Evolutionary conservation across 1,139 yeast genomes (phyloP).

Genomic region (Sugiyamaella pinicola): DNA sequence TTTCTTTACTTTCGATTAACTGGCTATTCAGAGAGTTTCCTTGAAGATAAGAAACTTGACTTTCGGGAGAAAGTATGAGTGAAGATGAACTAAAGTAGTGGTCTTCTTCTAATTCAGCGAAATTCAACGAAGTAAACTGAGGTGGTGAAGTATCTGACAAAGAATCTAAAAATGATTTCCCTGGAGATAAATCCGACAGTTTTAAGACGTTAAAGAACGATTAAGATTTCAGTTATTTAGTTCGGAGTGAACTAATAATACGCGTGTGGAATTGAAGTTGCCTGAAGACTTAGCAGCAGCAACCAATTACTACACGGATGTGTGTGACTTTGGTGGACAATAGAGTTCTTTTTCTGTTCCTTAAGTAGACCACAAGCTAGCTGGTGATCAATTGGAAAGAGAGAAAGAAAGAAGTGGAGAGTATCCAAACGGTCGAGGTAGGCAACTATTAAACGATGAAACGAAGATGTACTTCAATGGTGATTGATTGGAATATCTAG

Average conservation of each 20-base stretch:
- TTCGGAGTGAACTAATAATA: conserved; percentile 5
- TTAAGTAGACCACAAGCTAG: not conserved
- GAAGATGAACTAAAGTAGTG: conserved; percentile 1
- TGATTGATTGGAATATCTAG: not conserved
- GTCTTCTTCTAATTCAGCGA: conserved; percentile 15
- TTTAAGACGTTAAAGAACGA: conserved; percentile 17
- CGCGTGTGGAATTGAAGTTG: conserved; percentile 11
- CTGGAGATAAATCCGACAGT: conserved; percentile 28
- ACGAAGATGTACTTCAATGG: not conserved
- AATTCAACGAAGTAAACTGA: conserved; percentile 15
- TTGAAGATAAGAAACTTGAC: conserved; percentile 5
- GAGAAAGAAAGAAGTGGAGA: not conserved
- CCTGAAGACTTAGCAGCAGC: conserved; percentile 10
- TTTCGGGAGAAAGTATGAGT: conserved; percentile 4
- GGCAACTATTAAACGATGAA: no score
- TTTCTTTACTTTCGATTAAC: conserved; percentile 5
- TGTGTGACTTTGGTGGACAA: not conserved
- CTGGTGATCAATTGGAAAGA: not conserved
- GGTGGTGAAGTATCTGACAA: conserved; percentile 23
- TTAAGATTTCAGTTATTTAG: not conserved
- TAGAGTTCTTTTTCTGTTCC: not conserved
- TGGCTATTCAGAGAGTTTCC: conserved; percentile 9
- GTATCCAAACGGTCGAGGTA: not conserved
- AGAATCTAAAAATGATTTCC: conserved; percentile 22
- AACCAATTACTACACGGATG: conserved; percentile 12